Percentiles rank a stretch among this genome's conserved stretches.
These are phyloP conservation scores for Fusarium virguliforme DNA, from an alignment of 2,329 filamentous ascomycete genomes.

Conservation along the genomic window DNA sequence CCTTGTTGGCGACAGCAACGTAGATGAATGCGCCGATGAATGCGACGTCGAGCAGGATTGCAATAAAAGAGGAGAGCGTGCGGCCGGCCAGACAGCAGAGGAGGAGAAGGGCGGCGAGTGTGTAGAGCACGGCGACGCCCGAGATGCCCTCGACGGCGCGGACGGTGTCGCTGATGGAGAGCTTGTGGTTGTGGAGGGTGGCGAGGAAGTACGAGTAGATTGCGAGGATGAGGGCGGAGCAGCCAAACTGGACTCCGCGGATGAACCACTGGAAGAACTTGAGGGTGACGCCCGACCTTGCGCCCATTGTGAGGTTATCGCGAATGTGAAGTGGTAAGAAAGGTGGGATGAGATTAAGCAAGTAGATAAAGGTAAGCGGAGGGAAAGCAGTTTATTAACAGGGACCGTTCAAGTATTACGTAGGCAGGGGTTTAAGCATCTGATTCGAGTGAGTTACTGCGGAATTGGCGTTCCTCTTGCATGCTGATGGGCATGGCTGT, in stretches of 20 bases:
- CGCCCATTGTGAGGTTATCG: constrained; percentile 50
- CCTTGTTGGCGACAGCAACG: constrained; percentile 81
- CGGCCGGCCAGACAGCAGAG: constrained; percentile 86
- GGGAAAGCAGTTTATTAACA: constrained; percentile 36
- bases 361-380: constrained; percentile 3
- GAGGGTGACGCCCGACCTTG: constrained; percentile 67
- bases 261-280: constrained; percentile 80
- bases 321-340: background rate
- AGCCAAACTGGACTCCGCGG: constrained; percentile 81
- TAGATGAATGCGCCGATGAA: constrained; percentile 87
- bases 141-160: constrained; percentile 85
- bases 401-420: constrained; percentile 36
- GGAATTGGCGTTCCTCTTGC: constrained; percentile 21
- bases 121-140: constrained; percentile 82
- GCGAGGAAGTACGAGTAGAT: constrained; percentile 90
- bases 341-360: constrained; percentile 1
- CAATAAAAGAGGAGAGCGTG: constrained; percentile 79
- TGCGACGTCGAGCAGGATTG: constrained; percentile 81
- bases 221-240: constrained; percentile 80
- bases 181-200: constrained; percentile 75
- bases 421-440: constrained; percentile 29
- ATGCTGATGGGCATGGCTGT: constrained; percentile 7
- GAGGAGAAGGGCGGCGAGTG: constrained; percentile 78
- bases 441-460: constrained; percentile 20
- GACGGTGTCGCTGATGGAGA: constrained; percentile 75